Base-by-base conservation (phyloP, 2,329 filamentous ascomycete species). In the Fragosphaeria purpurea region DNA sequence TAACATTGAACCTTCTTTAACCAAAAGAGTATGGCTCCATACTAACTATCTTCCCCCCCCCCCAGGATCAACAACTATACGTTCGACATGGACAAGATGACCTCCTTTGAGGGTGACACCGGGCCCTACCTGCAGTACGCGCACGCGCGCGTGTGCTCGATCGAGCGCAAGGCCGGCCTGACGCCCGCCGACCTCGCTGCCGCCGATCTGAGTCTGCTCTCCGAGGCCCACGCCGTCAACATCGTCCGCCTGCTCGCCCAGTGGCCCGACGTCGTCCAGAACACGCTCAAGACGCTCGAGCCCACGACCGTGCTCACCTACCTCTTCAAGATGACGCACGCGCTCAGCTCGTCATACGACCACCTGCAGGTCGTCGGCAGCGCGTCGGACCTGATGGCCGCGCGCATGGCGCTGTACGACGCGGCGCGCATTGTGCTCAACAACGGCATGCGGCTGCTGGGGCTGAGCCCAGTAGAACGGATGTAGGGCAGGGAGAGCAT, bases 101-200 rank as follows among this genome's bases (percentile, higher is more conserved):
- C 82, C 7, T 86, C 83, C 4, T 90, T 90, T 57, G 86, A 93
- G 68, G 86, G 86, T 41, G 86, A 91, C 65, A 93, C 87, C 2
- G 88, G 88, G 7, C 86, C 86, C 10, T 90, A 90, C 65, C 76
- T 94, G 42, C 87, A 94, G 70, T 89, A 90, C 62, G 86, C 86
- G 4, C 84, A 89, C 62, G 83, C 85, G 37, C 83, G 84, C 59
- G 75, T 90, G 41, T 77, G 73, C 65, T 80, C 79, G 6, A 85
- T 84, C 60, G 73, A 74, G 60, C 75, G 79, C 59, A 74, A 73
- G 61, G 76, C 76, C 1, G 69, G 65, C 7, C 69, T 84, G 34
- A 65, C 70, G 2, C 66, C 72, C 6, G 74, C 77, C 48, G 79
- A 85, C 8, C 71, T 91, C 34, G 69, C 71, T 9, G 70, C 67